Evolutionary conservation across 768 basidiomycete species (phyloP), one percentile per base, ranked within the genome.

Genomic region (Russula abietina): DNA sequence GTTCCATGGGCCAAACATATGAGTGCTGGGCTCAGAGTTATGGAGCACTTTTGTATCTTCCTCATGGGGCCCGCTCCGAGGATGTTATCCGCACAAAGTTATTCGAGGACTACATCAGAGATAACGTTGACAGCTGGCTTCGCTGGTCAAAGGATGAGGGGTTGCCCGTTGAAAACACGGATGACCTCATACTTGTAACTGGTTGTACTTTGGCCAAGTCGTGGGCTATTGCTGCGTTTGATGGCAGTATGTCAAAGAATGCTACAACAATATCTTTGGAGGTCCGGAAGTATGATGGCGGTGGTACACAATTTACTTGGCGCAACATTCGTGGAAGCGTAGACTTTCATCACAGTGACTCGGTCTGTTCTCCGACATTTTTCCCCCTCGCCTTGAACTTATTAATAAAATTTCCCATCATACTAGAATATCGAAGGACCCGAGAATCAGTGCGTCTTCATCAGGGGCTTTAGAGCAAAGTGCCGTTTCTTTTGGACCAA

Each of bases 391-490:
- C 48, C 12, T 2, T 49, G 19, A 0, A 49, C 24, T 49, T 16
- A 49, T 53, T 17, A n/a, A n/a, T n/a, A n/a, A n/a, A 12, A 26
- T 1, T 26, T 12, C 4, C 12, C 12, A 36, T 30, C 2, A 5
- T n/a, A 28, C 10, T 24, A 46, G n/a, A 24, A 4, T 14, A 3
- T 17, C 12, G 14, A 36, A n/a, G n/a, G 14, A 24, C 33, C 2
- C 17, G 19, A 3, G 46, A 24, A 60, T 45, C 61, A 62, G 9
- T 62, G 61, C 14, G 43, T 62, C 8, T 62, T 62, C 41, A 46
- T 62, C 24, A 57, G 41, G 24, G 61, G 61, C 12, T 62, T 52
- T 19, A 57, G 61, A 16, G 57, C 61, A 3, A 62, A 59, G 16
- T 48, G 60, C 9, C 19, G 36, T 16, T n/a, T 61, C 28, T 61